phyloP scores from a whole-genome alignment of 1,284 basidiomycete genomes.

The Tilletiopsis washingtonensis region DNA sequence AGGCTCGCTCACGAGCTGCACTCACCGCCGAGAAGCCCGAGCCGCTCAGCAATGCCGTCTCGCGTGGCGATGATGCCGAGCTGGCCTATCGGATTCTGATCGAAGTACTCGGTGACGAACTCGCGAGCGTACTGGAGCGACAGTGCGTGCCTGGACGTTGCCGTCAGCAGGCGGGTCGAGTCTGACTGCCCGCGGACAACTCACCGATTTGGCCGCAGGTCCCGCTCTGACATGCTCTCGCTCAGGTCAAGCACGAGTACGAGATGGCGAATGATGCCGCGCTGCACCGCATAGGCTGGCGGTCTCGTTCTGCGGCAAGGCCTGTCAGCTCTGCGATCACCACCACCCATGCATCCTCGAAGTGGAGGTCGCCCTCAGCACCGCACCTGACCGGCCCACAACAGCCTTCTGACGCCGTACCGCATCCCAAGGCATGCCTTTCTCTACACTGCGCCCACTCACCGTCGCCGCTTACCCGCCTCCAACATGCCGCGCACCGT shows the following conservation, averaged over 20 bases:
- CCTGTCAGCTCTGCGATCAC: too few species aligned
- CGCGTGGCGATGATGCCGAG: slow-evolving; percentile 41
- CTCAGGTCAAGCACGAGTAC: slow-evolving; percentile 85
- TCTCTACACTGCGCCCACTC: too few species aligned
- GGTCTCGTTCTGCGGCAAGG: neutral
- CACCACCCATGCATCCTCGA: too few species aligned
- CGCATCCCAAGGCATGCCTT: too few species aligned
- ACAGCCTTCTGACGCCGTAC: too few species aligned
- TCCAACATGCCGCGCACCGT: slow-evolving; percentile 84
- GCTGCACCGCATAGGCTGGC: slow-evolving; percentile 58
- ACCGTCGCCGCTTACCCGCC: slow-evolving; percentile 73
- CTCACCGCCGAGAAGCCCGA: slow-evolving; percentile 64
- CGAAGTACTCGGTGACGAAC: slow-evolving; percentile 94
- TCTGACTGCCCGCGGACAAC: too few species aligned
- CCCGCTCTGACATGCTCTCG: slow-evolving; percentile 83
- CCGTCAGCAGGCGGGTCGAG: neutral
- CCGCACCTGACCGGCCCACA: too few species aligned
- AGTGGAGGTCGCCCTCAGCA: too few species aligned
- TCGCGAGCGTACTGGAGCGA: slow-evolving; percentile 69
- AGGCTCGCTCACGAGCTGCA: neutral
- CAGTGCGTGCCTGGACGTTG: slow-evolving; percentile 12
- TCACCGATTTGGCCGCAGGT: slow-evolving; percentile 77
- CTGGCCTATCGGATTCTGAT: slow-evolving; percentile 98
- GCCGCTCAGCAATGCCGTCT: slow-evolving; percentile 40
- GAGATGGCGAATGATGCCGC: slow-evolving; percentile 92